phyloP scores from a whole-genome alignment of 257 asterid species.

The Solanum pinnatisectum region DNA sequence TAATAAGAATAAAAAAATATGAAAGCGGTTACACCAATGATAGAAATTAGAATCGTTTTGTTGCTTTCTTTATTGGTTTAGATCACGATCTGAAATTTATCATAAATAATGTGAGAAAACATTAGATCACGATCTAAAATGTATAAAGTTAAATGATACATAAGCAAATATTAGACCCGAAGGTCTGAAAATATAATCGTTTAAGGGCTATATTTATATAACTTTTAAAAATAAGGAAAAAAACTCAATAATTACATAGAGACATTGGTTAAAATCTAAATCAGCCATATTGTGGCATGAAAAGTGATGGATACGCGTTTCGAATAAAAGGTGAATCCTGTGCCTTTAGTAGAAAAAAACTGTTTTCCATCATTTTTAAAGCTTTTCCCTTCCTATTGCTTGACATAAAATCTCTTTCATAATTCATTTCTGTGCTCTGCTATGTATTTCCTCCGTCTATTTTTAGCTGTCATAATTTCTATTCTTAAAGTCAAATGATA shows the following conservation, averaged over 20 bases:
- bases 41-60: background rate
- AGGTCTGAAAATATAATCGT: background rate
- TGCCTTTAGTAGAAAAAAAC: background rate
- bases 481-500: too few relatives aligned
- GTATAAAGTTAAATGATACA: background rate
- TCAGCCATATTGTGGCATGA: background rate
- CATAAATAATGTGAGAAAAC: background rate
- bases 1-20: too few relatives aligned
- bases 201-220: background rate
- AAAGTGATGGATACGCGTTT: background rate
- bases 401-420: background rate
- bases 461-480: background rate
- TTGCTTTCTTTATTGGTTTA: background rate
- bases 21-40: background rate
- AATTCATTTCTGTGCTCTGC: background rate
- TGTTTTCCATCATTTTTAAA: background rate
- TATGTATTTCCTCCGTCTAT: accelerated
- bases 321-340: background rate
- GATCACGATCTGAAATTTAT: background rate
- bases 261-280: background rate
- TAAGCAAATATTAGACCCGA: background rate
- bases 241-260: background rate
- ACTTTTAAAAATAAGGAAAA: background rate
- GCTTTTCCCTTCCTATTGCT: background rate
- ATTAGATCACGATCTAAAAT: background rate